Base-by-base conservation (phyloP, 805 yeast species). In the Lachancea dasiensis region DNA sequence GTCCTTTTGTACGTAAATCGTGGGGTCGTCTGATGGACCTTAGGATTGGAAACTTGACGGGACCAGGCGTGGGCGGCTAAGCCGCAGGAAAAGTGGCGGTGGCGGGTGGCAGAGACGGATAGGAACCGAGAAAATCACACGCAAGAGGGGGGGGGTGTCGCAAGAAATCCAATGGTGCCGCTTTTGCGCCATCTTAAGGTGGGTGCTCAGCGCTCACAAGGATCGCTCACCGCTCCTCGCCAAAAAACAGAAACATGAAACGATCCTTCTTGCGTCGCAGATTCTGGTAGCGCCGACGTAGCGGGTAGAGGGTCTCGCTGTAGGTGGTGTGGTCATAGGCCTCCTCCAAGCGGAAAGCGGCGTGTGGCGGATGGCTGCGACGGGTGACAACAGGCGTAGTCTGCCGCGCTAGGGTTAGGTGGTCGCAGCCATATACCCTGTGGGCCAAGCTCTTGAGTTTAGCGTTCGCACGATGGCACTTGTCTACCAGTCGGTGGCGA, bases 191-290 rank as follows among this genome's bases (percentile, higher is more conserved):
- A n/a, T n/a, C n/a, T n/a, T n/a, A n/a, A n/a, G n/a, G n/a, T n/a
- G n/a, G n/a, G n/a, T n/a, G n/a, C n/a, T n/a, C n/a, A n/a, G n/a
- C n/a, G n/a, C n/a, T n/a, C n/a, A 22, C 24, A 22, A 22, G 24
- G 24, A 22, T 22, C 15, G 14, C 27, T 31, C 21, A 31, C 27
- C 25, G 27, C 31, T 42, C 45, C 16, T 42, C 45, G 31, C 45
- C 45, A 20, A 42, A 42, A 22, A 42, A 42, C 21, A 34, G 21
- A 23, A 42, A 42, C 45, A 38, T 42, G 36, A 42, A 32, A 11
- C 42, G 32, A 27, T 39, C 38, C 24, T 38, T 42, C 27, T 38
- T 42, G 15, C 33, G 34, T 27, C 35, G 31, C 18, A 42, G 29
- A 15, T 24, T 23, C 31, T 24, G 33, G 25, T 30, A 38, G n/a